Evolutionary conservation across 1,284 basidiomycete species (phyloP).

Genomic region (Tausonia pullulans): DNA sequence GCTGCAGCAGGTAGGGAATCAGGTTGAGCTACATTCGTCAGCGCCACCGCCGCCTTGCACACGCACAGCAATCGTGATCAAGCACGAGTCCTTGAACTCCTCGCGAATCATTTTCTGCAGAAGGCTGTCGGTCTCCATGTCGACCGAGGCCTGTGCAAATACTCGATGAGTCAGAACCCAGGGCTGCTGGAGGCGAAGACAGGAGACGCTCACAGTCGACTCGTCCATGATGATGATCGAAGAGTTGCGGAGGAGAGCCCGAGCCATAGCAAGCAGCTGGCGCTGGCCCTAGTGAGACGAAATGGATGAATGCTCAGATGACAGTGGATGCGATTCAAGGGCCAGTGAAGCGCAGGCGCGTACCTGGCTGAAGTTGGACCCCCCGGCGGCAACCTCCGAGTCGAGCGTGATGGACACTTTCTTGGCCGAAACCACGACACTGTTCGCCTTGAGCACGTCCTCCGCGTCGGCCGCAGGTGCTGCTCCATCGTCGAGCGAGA

Average conservation of each 20-base stretch:
- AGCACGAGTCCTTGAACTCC: constrained; percentile 44
- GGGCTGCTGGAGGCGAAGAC: constrained; percentile 41
- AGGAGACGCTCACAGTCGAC: constrained; percentile 62
- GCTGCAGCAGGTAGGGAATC: not conserved
- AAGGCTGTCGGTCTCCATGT: constrained; percentile 47
- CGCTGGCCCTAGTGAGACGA: constrained; percentile 39
- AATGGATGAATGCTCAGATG: not conserved
- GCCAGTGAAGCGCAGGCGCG: too few species aligned
- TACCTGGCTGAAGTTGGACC: constrained; percentile 65
- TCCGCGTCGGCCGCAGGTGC: not conserved
- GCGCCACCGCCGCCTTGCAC: constrained; percentile 30
- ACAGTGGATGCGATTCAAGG: not conserved
- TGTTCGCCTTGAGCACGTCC: constrained; percentile 3
- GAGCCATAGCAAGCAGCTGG: constrained; percentile 58
- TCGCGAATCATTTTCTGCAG: constrained; percentile 13
- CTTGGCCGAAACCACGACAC: not conserved
- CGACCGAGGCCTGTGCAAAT: constrained; percentile 42
- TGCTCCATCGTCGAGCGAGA: not conserved
- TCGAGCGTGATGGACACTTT: constrained; percentile 13
- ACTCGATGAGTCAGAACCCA: not conserved
- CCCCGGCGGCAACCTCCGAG: constrained; percentile 5
- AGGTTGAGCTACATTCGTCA: not conserved
- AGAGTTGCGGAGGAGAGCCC: constrained; percentile 61
- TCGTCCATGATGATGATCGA: constrained; percentile 50
- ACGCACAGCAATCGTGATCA: constrained; percentile 70